Evolutionary conservation across 2,329 filamentous ascomycete genomes (phyloP).

Genomic region (Sporothrix sp.): DNA sequence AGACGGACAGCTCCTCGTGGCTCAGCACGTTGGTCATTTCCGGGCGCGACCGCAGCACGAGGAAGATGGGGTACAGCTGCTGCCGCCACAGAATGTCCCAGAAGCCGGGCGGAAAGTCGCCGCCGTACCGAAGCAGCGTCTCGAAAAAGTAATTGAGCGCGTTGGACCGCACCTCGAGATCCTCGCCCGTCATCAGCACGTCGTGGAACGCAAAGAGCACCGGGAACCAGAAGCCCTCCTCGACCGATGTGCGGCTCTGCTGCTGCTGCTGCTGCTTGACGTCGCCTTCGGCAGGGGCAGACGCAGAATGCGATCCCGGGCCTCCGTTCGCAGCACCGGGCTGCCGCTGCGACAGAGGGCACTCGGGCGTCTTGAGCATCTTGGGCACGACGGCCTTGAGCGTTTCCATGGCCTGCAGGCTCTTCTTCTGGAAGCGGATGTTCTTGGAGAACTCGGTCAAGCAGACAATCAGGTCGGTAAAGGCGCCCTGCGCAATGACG

Average conservation of each 20-base stretch:
- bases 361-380: slow-evolving; percentile 94
- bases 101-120: slow-evolving; percentile 85
- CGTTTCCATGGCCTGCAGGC: slow-evolving; percentile 86
- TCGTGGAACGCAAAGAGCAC: slow-evolving; percentile 98
- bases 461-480: slow-evolving; percentile 92
- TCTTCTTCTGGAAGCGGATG: slow-evolving; percentile 97
- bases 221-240: slow-evolving; percentile 98
- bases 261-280: slow-evolving; percentile 30
- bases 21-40: slow-evolving; percentile 94
- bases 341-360: slow-evolving; percentile 64
- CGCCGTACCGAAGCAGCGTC: slow-evolving; percentile 78
- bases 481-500: slow-evolving; percentile 91
- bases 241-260: slow-evolving; percentile 72
- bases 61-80: slow-evolving; percentile 94
- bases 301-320: slow-evolving; percentile 23
- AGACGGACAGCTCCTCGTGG: slow-evolving; percentile 94
- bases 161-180: slow-evolving; percentile 84
- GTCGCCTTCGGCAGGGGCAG: slow-evolving; percentile 36
- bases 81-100: slow-evolving; percentile 99
- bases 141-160: slow-evolving; percentile 97
- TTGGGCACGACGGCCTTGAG: slow-evolving; percentile 87
- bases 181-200: slow-evolving; percentile 97
- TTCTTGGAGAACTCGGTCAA: slow-evolving; percentile 99
- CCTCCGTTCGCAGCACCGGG: slow-evolving; percentile 17
- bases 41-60: slow-evolving; percentile 90